Conservation (phyloP, 805 yeast species). For the Grigorovia jiainica region DNA sequence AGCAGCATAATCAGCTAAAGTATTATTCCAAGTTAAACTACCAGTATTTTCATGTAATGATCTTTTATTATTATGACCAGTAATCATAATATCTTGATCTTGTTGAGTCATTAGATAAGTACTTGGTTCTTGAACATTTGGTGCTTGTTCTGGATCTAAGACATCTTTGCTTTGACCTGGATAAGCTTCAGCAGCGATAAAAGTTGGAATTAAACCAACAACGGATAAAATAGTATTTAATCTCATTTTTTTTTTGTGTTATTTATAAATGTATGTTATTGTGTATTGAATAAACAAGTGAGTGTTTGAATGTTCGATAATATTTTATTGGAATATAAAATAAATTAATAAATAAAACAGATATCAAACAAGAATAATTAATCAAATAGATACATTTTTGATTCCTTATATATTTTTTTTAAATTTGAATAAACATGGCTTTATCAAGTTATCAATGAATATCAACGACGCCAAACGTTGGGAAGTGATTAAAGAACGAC, state of each 20-base stretch:
- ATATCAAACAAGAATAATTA: too few relatives aligned
- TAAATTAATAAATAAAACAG: too few relatives aligned
- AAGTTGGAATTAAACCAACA: not conserved
- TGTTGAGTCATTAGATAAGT: not conserved
- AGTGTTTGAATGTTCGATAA: too few relatives aligned
- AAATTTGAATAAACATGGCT: too few relatives aligned
- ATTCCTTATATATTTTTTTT: too few relatives aligned
- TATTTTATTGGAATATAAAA: too few relatives aligned
- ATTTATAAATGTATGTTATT: too few relatives aligned
- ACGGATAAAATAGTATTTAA: not conserved
- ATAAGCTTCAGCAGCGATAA: not conserved
- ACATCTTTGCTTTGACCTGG: conserved; percentile 1
- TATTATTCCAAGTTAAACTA: conserved; percentile 40
- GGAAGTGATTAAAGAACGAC: too few relatives aligned
- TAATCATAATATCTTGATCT: not conserved
- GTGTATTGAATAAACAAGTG: too few relatives aligned
- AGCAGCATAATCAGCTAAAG: conserved; percentile 39
- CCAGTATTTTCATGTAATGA: conserved; percentile 23
- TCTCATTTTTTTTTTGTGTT: not conserved
- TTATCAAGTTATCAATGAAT: too few relatives aligned
- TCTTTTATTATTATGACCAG: conserved; percentile 34
- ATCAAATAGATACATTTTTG: too few relatives aligned
- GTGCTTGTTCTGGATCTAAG: not conserved
- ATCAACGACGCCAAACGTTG: too few relatives aligned
- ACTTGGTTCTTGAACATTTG: not conserved